Base-by-base conservation (phyloP, 306 rosid genomes). In the Pterocarpus macrocarpus region DNA sequence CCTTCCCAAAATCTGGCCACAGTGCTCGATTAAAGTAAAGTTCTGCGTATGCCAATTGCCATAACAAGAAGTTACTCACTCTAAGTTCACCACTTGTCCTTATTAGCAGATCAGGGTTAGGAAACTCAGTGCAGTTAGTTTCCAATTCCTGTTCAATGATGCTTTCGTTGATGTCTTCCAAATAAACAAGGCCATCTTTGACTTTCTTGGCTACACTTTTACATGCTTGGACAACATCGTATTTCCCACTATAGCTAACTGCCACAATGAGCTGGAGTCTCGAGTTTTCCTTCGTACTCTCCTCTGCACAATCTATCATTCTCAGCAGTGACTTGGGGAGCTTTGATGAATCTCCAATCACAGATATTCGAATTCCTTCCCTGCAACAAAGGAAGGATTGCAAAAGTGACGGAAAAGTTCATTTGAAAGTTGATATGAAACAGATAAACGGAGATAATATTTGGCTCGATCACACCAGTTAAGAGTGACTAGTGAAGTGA, bases 21-120 rank as follows among this genome's bases (percentile, higher is more conserved):
- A 88, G 83, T 6, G 85, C 50, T 14, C 75, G 16, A 36, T 56
- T 70, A 52, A 90, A 92, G 89, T 82, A 88, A 17, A 94, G 82
- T 65, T 94, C 97, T 0, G 97, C 83, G 75, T 94, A 94, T 4
- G 98, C 97, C 79, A 90, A 65, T 74, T 94, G 97, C 97, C 98
- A 92, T 44, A 94, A 35, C 47, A 92, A 83, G 86, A 94, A 94
- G 77, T 94, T 92, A 81, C 97, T 94, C 9, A 94, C 87, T 80
- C 98, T 85, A 5, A 85, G 90, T 33, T 94, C 97, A 0, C 97
- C 98, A 64, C 98, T 88, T 11, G 97, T 94, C 57, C 97, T 59
- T 13, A 94, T 94, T 1, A 94, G 83, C 5, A 92, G 81, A 81
- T 94, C 98, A 6, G 97, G 98, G 56, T 86, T 69, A 0, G 98